phyloP scores from a whole-genome alignment of 306 rosid species.

The peach (Prunus persica) region DNA sequence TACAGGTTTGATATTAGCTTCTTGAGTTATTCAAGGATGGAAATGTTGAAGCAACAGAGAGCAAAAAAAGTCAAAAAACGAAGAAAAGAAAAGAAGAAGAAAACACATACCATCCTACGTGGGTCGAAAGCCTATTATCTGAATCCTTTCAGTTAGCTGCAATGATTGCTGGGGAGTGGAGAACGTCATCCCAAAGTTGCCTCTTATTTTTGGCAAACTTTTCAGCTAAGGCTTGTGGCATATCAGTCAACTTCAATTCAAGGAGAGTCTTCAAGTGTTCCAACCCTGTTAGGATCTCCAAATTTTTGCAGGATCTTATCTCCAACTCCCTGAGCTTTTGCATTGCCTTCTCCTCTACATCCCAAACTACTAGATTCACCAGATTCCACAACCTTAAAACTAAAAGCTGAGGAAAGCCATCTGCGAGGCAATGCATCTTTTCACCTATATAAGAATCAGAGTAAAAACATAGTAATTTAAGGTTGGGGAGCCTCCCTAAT shows the following conservation, averaged over 20 bases:
- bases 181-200: neutral
- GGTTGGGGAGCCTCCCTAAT: slow-evolving; percentile 21
- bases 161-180: neutral
- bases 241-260: slow-evolving; percentile 19
- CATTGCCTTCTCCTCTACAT: slow-evolving; percentile 29
- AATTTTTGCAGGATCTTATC: slow-evolving; percentile 11
- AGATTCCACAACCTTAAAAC: slow-evolving; percentile 11
- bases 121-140: no score
- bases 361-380: slow-evolving; percentile 12
- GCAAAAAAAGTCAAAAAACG: no score
- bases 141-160: neutral
- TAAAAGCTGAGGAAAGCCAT: slow-evolving; percentile 26
- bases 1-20: no score
- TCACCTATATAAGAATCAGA: slow-evolving; percentile 22
- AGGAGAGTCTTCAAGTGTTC: slow-evolving; percentile 22
- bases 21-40: no score
- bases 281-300: slow-evolving; percentile 16
- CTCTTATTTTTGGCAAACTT: neutral
- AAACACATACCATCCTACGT: no score
- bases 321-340: slow-evolving; percentile 30
- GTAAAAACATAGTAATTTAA: slow-evolving; percentile 20
- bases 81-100: no score
- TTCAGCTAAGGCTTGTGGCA: slow-evolving; percentile 1
- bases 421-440: slow-evolving; percentile 14
- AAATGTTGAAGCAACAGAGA: no score